Percentiles rank a stretch among this genome's conserved stretches.
Conservation (phyloP, 768 basidiomycete species). For the Tricholoma terreum region DNA sequence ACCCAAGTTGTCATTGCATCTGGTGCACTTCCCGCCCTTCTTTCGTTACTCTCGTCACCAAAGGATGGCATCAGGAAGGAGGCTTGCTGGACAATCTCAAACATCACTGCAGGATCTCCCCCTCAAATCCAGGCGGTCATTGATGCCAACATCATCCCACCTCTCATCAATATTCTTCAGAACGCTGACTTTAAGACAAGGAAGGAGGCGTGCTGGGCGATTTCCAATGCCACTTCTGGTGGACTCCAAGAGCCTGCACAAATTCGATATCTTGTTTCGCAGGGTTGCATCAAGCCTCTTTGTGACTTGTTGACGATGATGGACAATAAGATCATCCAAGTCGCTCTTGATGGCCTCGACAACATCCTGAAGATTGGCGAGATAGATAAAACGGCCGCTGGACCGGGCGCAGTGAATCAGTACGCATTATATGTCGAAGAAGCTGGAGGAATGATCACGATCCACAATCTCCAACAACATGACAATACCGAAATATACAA, state of each 20-base stretch:
- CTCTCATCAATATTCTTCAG: constrained; percentile 96
- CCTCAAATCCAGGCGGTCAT: constrained; percentile 97
- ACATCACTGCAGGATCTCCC: constrained; percentile 95
- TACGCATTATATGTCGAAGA: constrained; percentile 96
- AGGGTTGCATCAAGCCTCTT: constrained; percentile 98
- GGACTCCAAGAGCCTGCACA: constrained; percentile 95
- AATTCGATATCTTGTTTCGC: constrained; percentile 95
- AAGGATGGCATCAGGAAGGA: constrained; percentile 99
- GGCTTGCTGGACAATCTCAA: constrained; percentile 99
- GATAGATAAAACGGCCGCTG: constrained; percentile 81
- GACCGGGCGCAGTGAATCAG: constrained; percentile 83
- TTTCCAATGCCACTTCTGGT: constrained; percentile 98
- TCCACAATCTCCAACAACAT: constrained; percentile 98
- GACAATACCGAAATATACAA: constrained; percentile 99
- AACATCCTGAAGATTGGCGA: constrained; percentile 98
- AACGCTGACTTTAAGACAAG: constrained; percentile 99
- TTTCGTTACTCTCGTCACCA: constrained; percentile 89
- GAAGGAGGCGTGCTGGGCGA: constrained; percentile 99
- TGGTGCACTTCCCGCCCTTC: constrained; percentile 91
- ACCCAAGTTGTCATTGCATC: constrained; percentile 99
- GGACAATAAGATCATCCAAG: constrained; percentile 99
- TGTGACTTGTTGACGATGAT: constrained; percentile 96
- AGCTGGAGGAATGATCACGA: constrained; percentile 97
- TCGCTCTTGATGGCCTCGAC: constrained; percentile 96
- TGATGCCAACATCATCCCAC: constrained; percentile 97